Evolutionary conservation across 139 green algal genomes (phyloP), one percentile per base, ranked within the genome.

Genomic region (Asterochloris erici): DNA sequence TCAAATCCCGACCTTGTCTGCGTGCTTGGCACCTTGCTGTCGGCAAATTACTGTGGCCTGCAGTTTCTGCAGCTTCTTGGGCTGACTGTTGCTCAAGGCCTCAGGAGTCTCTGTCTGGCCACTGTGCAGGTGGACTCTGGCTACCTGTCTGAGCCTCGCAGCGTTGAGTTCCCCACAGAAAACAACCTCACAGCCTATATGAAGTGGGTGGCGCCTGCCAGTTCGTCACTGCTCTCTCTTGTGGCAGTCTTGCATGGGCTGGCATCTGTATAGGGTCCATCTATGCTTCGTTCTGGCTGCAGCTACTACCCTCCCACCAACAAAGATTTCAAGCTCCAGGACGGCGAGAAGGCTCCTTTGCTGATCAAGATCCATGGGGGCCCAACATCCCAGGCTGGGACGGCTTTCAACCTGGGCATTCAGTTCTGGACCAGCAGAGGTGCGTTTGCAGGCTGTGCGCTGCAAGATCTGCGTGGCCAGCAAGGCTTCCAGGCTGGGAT

Each of bases 361-460:
- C 88, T 95, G 79, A 87, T 95, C 12, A 93, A 91, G 75, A 90
- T 88, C 63, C 92, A 96, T 84, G 90, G 92, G 11, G 93, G 93
- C 2, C 93, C 93, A 54, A 96, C 93, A 24, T 81, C 77, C 11
- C 73, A 88, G 54, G 86, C 88, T 28, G 78, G 70, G 15, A 81
- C 88, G 0, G 79, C 82, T 14, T 90, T 95, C 68, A 86, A 70
- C 77, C 84, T 94, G 63, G 27, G 38, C 17, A 83, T 91, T 47
- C 92, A 95, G 78, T 96, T 92, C 84, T 95, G 86, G 86, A 95
- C 92, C 0, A 90, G 83, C 79, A 69, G 92, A 70, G 92, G 90
- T 90, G 26, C 24, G 69, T 10, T 47, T 64, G 9, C 23, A 28
- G 16, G 2, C 38, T 54, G 38, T 54, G 38, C 38, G 6, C 38